Percentiles rank a stretch among this genome's conserved stretches.
phyloP scores from a whole-genome alignment of 805 yeast species.

The Candida sanyiensis region DNA sequence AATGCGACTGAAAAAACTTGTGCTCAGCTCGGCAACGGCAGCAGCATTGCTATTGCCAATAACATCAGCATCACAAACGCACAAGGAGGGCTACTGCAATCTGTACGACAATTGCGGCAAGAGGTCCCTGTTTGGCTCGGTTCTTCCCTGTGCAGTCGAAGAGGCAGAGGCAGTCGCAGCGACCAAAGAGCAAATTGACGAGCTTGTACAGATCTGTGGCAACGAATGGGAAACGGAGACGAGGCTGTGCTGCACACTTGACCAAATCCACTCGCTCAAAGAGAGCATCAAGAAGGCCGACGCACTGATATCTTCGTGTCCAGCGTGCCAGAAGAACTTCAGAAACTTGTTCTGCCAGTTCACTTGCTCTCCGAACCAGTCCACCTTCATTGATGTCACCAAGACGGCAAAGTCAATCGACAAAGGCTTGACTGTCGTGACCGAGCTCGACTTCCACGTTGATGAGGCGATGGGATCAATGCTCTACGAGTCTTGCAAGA shows the following conservation, averaged over 20 bases:
- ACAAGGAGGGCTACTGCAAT: constrained; percentile 25
- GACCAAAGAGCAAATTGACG: constrained; percentile 33
- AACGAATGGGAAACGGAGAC: constrained; percentile 46
- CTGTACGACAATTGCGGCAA: constrained; percentile 62
- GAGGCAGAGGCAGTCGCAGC: constrained; percentile 46
- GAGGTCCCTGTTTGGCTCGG: constrained; percentile 68
- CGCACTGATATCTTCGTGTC: constrained; percentile 80
- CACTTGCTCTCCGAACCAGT: constrained; percentile 85
- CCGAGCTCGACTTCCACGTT: constrained; percentile 62
- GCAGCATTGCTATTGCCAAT: background rate
- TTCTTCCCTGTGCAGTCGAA: constrained; percentile 71
- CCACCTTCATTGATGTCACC: constrained; percentile 65
- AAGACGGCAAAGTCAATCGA: constrained; percentile 42
- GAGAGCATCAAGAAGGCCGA: constrained; percentile 68
- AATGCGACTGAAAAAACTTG: too few species aligned
- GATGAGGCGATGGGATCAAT: constrained; percentile 52
- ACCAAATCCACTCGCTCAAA: constrained; percentile 53
- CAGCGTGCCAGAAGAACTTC: constrained; percentile 87
- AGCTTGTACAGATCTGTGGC: constrained; percentile 66
- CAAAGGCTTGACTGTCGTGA: constrained; percentile 50
- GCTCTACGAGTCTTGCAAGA: constrained; percentile 80
- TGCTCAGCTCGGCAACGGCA: too few species aligned
- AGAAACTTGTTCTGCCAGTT: constrained; percentile 79
- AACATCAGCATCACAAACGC: constrained; percentile 1
- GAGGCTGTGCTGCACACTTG: constrained; percentile 63